Base-by-base conservation (phyloP, 208 protist genomes). In the Crithidia brevicula region DNA sequence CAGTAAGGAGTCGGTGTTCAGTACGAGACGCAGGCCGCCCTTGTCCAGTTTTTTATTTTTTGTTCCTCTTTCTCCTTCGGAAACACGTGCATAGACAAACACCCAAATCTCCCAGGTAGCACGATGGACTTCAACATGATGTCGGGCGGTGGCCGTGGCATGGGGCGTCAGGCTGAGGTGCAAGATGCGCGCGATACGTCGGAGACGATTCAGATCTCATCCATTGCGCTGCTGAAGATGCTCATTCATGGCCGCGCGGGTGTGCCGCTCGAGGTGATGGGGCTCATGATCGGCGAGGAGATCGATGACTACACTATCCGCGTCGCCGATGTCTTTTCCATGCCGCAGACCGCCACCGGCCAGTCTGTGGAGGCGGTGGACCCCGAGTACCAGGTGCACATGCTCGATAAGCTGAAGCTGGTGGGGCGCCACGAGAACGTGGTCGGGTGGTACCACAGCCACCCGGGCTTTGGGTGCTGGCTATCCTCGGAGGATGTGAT, bases 401-500 rank as follows among this genome's bases (percentile, higher is more conserved):
- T 99, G 99, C 87, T 99, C 13, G 98, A 99, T 57, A 99, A 99
- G 91, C 88, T 99, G 51, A 98, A 98, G 80, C 97, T 98, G 53
- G 99, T 99, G 11, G 98, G 98, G 7, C 92, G 98, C 42, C 89
- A 96, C 43, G 99, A 99, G 77, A 99, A 99, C 69, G 98, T 99
- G 42, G 99, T 99, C 25, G 99, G 99, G 13, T 99, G 99, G 99
- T 99, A 99, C 86, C 99, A 99, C 79, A 99, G 96, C 60, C 99
- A 99, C 80, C 99, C 99, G 18, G 99, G 99, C 30, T 99, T 99
- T 81, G 99, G 99, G 22, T 99, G 98, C 89, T 99, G 99, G 99
- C 95, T 99, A 9, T 99, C 98, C 28, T 95, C 96, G 45, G 98
- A 99, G 57, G 99, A 99, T 91, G 95, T 99, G 28, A 99, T 99